Evolutionary conservation across 495 filamentous ascomycete species (phyloP), one percentile per base, ranked within the genome.

Genomic region (Penicillium steckii): DNA sequence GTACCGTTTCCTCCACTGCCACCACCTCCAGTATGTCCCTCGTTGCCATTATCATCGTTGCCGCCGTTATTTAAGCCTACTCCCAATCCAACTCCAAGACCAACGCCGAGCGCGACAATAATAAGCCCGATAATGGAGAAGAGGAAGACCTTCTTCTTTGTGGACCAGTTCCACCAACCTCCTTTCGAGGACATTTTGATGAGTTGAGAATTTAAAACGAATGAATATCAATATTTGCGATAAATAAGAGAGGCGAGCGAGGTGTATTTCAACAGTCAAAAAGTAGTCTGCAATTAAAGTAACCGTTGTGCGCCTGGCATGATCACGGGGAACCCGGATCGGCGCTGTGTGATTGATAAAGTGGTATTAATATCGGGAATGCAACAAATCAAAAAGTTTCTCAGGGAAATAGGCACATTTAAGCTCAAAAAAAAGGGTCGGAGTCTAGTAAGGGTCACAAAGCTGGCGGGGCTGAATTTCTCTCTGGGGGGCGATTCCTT

Each of bases 31-130:
- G 52, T 55, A 1, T 44, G 60, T 30, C 50, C 68, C 18, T 58
- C 57, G 30, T 32, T 44, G 23, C 25, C 51, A n/a, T 40, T 30
- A 7, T 57, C 26, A 19, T 41, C 9, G 38, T 41, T 46, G 35
- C 47, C 41, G 19, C 45, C 35, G 9, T 54, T 10, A 1, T 65
- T 62, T 48, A 77, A 55, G 13, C 71, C 66, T 18, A 80, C 43
- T n/a, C 74, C 75, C 5, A 85, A 66, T 7, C 80, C 80, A n/a
- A 81, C 65, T 3, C 76, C 76, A 1, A 82, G 70, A 9, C 78
- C 80, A 4, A 83, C 66, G 10, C 69, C 80, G 13, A 85, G 59
- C 2, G 66, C 80, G 30, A 83, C 47, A 19, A 80, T 59, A 3
- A 78, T 21, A 7, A 77, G 12, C 17, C 57, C 49, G 25, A 70